Percentiles rank a stretch among this genome's conserved stretches.
Evolutionary conservation across 257 asterid genomes (phyloP).

Genomic region (Scutellaria baicalensis): DNA sequence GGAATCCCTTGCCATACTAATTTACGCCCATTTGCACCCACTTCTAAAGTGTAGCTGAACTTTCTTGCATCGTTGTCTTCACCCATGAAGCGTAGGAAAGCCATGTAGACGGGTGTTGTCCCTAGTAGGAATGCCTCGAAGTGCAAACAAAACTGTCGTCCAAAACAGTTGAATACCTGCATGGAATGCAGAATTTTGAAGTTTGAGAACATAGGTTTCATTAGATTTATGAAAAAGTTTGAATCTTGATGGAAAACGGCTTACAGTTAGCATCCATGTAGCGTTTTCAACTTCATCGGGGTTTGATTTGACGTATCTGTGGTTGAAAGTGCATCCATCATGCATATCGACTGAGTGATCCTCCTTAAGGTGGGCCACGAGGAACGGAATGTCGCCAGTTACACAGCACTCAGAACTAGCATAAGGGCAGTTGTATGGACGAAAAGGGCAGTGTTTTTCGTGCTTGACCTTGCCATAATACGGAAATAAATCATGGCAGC

Average conservation of each 20-base stretch:
- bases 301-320: conserved; percentile 71
- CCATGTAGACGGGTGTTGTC: conserved; percentile 69
- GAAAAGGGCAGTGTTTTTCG: conserved; percentile 59
- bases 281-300: conserved; percentile 75
- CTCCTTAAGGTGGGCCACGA: conserved; percentile 67
- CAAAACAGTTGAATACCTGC: conserved; percentile 87
- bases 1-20: conserved; percentile 85
- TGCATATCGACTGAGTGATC: conserved; percentile 91
- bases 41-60: conserved; percentile 71
- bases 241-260: conserved; percentile 14
- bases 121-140: conserved; percentile 81
- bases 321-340: conserved; percentile 72
- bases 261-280: conserved; percentile 91
- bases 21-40: conserved; percentile 67
- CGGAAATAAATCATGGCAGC: conserved; percentile 60
- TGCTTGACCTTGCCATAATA: conserved; percentile 62
- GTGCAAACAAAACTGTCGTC: conserved; percentile 71
- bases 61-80: conserved; percentile 64
- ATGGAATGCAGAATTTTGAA: neutral
- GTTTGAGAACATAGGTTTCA: neutral
- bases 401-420: conserved; percentile 75
- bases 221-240: neutral
- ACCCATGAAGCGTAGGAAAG: conserved; percentile 89
- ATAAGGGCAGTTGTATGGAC: conserved; percentile 76
- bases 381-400: conserved; percentile 58